These are phyloP conservation scores for Pascua sp. DNA, from an alignment of 1,284 basidiomycete species.

Conservation along the genomic window DNA sequence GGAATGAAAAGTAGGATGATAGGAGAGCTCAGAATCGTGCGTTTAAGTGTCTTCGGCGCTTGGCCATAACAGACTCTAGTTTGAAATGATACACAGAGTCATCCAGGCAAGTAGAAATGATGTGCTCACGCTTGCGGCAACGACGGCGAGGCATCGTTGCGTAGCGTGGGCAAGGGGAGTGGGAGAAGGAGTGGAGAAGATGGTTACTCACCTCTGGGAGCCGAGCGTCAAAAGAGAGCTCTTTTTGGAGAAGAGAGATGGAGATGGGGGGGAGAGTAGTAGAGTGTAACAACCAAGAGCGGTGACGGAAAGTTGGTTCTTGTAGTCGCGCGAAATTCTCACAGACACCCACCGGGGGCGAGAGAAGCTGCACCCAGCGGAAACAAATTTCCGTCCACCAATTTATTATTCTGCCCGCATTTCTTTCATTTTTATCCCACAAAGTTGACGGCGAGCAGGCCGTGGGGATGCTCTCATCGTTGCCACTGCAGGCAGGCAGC, in stretches of 20 bases:
- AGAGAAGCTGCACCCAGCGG: not conserved
- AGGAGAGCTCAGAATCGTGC: conserved; percentile 43
- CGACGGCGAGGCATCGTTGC: not conserved
- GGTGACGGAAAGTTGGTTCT: not conserved
- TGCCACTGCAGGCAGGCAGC: too few species aligned
- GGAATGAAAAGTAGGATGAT: not conserved
- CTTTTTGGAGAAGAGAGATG: not conserved
- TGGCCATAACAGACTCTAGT: conserved; percentile 52
- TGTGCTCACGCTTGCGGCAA: not conserved
- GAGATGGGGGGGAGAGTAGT: conserved; percentile 2
- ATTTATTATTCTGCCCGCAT: conserved; percentile 10
- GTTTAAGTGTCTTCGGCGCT: conserved; percentile 49
- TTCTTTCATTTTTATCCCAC: conserved; percentile 26
- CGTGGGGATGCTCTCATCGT: too few species aligned
- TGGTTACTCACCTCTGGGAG: not conserved
- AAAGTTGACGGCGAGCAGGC: conserved; percentile 14
- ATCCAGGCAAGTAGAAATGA: conserved; percentile 29
- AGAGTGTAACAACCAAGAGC: not conserved
- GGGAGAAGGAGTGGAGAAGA: not conserved
- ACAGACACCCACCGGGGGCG: not conserved
- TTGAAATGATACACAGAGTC: conserved; percentile 50
- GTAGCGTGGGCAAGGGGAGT: not conserved
- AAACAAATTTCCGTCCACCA: conserved; percentile 2
- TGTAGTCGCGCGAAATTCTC: conserved; percentile 11
- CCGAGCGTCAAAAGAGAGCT: too few species aligned